Evolutionary conservation across 192 early-diverging fungal species (phyloP), one percentile per base, ranked within the genome.

Genomic region (Gamsiella multidivaricata): DNA sequence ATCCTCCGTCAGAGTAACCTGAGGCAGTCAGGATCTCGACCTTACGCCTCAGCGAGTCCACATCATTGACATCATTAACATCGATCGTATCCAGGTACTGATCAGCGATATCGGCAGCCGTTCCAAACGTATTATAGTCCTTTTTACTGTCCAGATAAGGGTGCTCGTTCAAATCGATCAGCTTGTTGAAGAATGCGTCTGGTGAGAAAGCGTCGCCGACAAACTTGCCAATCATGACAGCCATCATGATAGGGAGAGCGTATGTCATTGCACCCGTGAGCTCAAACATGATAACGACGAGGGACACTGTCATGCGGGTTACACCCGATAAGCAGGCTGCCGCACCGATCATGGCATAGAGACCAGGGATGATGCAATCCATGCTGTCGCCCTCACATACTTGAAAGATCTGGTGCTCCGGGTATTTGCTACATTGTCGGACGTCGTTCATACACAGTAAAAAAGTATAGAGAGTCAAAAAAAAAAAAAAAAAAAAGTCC

Each of bases 251-350:
- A 0, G 97, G 97, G n/a, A 97, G 66, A n/a, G 97, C 92, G 69
- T 99, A 98, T 28, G 94, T 95, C 58, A 99, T 88, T 8, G 95
- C 94, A 2, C 96, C 98, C 15, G 97, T 99, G 29, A 99, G 86
- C 82, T 99, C 98, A 82, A 99, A 99, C 97, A 99, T 97, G 42
- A 99, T 94, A 11, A 99, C 97, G 3, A 97, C 92, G 0, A 95
- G 74, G 5, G 94, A 93, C 2, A 95, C 94, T 0, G 93, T 96
- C 87, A 96, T 95, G 8, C 96, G 87, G 31, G 95, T 97, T 12
- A 95, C 90, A 20, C 95, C 88, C 29, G 91, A 84, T 22, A 96
- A 83, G 62, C 84, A 91, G 29, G 91, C 81, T 3, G 95, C 96
- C 54, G 96, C 96, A 10, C 92, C 94, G 10, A 95, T 88, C 61